These are phyloP conservation scores for Scedosporium apiospermum DNA, from an alignment of 2,329 filamentous ascomycete genomes.

Conservation along the genomic window DNA sequence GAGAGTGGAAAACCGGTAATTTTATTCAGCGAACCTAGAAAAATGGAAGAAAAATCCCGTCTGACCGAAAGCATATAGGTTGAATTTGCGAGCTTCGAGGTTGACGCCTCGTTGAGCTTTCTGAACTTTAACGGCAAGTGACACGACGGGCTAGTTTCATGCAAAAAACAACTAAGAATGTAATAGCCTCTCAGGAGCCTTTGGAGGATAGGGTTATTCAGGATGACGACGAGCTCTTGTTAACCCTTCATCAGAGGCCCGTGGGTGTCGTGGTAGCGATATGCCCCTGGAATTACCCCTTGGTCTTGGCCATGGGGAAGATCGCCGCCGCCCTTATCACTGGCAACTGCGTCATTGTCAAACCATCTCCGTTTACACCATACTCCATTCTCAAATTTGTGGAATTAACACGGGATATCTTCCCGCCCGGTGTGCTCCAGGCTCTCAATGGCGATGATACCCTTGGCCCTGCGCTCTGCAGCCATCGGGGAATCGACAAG, in stretches of 20 bases:
- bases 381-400: conserved; percentile 50
- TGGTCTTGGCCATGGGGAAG: conserved; percentile 43
- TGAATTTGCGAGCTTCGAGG: neutral
- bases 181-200: conserved; percentile 4
- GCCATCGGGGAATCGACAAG: conserved; percentile 51
- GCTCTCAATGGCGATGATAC: conserved; percentile 49
- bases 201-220: conserved; percentile 11
- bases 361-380: conserved; percentile 49
- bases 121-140: neutral
- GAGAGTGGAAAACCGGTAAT: conserved; percentile 12
- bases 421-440: conserved; percentile 53
- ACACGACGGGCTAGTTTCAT: neutral
- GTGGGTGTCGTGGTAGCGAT: conserved; percentile 35
- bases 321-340: conserved; percentile 46
- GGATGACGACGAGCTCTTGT: conserved; percentile 16
- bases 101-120: neutral
- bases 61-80: neutral
- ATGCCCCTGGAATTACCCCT: conserved; percentile 47
- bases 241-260: conserved; percentile 25
- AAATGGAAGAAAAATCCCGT: neutral
- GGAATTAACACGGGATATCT: conserved; percentile 46
- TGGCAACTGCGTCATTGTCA: conserved; percentile 45
- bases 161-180: neutral
- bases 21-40: neutral
- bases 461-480: conserved; percentile 48